Conservation (phyloP, 1,139 yeast genomes). For the Saccharomyces hybrid region DNA sequence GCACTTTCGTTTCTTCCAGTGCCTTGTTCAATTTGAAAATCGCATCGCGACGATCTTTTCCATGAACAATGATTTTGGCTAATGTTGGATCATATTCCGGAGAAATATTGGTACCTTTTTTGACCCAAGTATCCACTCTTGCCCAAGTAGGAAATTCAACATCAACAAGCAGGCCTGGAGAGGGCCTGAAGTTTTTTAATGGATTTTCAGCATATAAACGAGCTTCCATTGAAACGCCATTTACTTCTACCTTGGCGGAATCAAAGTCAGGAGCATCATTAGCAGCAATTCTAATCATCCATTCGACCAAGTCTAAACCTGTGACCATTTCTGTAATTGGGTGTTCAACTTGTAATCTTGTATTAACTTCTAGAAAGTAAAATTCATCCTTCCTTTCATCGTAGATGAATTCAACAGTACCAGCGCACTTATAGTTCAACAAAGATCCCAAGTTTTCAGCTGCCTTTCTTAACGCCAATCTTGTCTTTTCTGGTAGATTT, state of each 20-base stretch:
- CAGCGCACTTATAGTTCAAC: constrained; percentile 90
- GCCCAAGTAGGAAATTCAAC: constrained; percentile 84
- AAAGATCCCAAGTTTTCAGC: constrained; percentile 75
- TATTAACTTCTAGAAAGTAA: constrained; percentile 92
- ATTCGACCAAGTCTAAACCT: constrained; percentile 88
- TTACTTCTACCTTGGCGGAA: constrained; percentile 45
- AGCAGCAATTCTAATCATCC: constrained; percentile 93
- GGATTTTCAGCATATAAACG: constrained; percentile 96
- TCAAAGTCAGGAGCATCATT: constrained; percentile 73
- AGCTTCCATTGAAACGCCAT: constrained; percentile 95
- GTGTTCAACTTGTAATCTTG: constrained; percentile 95
- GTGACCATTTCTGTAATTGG: constrained; percentile 95
- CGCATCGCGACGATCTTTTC: constrained; percentile 80
- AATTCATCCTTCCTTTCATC: constrained; percentile 81
- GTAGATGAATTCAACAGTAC: constrained; percentile 92
- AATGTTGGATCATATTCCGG: constrained; percentile 95
- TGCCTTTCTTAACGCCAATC: constrained; percentile 68
- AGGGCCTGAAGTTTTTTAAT: constrained; percentile 86
- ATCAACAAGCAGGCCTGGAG: constrained; percentile 89
- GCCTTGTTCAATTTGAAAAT: constrained; percentile 69
- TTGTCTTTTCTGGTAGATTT: constrained; percentile 70
- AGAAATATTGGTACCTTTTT: constrained; percentile 80
- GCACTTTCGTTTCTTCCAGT: constrained; percentile 73
- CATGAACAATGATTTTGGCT: constrained; percentile 93
- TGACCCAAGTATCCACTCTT: constrained; percentile 89